A percentile compares a stretch with the other conserved stretches of the same genome.
Conservation (phyloP, 148 eudicot species). For the Limonium bicolor region DNA sequence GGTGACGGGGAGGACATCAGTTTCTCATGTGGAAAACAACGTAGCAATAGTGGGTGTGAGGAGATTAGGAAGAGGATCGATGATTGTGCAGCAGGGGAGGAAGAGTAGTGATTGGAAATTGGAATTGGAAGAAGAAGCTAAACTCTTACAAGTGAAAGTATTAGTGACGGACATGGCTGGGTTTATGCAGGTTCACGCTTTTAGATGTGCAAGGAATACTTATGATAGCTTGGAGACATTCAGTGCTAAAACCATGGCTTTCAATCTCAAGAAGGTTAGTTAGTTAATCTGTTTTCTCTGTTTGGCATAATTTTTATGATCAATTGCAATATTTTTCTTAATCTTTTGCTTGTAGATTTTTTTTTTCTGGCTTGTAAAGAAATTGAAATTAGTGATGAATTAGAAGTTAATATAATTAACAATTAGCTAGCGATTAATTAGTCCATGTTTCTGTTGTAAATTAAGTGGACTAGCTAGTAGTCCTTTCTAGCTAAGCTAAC, state of each 20-base stretch:
- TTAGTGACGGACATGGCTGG: constrained; percentile 80
- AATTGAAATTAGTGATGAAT: no score
- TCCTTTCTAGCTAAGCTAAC: no score
- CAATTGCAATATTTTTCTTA: not conserved
- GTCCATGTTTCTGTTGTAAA: no score
- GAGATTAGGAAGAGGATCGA: constrained; percentile 19
- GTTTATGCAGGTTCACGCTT: constrained; percentile 83
- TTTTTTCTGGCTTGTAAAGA: no score
- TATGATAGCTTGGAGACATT: constrained; percentile 72
- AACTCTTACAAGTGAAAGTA: constrained; percentile 43
- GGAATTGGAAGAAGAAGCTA: constrained; percentile 21
- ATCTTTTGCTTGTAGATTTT: no score
- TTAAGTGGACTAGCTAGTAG: no score
- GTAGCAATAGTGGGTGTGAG: constrained; percentile 12
- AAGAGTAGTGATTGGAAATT: constrained; percentile 16
- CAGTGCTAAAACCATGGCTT: constrained; percentile 61
- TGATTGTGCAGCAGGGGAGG: constrained; percentile 14
- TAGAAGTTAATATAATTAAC: no score
- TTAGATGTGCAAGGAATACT: constrained; percentile 55
- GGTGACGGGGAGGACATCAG: constrained; percentile 26
- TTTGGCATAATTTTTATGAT: no score
- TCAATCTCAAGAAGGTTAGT: constrained; percentile 62
- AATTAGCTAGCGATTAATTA: no score
- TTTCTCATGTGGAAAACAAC: constrained; percentile 18
- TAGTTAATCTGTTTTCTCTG: not conserved